Evolutionary conservation across 495 filamentous ascomycete species (phyloP).

Genomic region (Trichoderma reesei): DNA sequence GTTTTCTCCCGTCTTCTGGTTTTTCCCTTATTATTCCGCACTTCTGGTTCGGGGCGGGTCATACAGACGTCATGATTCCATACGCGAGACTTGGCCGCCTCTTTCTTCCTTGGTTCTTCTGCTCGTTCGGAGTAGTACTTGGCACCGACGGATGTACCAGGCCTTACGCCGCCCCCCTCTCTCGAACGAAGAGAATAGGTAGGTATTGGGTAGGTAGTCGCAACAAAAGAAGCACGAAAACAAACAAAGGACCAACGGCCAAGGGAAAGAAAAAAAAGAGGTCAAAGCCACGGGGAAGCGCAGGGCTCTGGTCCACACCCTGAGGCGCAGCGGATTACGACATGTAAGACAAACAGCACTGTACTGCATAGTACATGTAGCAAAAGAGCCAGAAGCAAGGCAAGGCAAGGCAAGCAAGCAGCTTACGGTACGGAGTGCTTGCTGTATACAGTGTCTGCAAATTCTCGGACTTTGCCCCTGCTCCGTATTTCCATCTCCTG

Average conservation of each 20-base stretch:
- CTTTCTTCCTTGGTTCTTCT: neutral
- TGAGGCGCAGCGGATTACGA: slow-evolving; percentile 9
- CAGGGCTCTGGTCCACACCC: neutral
- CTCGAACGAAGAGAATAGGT: no score
- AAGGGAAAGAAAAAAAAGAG: neutral
- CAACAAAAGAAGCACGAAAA: neutral
- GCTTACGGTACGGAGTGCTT: no score
- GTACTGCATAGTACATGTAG: no score
- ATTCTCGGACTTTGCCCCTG: no score
- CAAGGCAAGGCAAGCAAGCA: no score
- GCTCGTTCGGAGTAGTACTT: no score
- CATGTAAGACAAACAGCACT: slow-evolving; percentile 5
- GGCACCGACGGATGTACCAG: no score
- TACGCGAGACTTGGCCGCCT: neutral
- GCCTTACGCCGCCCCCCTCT: no score
- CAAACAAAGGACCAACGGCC: neutral
- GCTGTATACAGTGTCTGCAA: neutral
- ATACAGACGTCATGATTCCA: neutral
- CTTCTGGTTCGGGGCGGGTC: neutral
- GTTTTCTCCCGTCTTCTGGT: no score
- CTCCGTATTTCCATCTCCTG: neutral
- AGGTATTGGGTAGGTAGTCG: no score
- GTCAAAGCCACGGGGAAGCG: slow-evolving; percentile 5
- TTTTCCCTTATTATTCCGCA: no score
- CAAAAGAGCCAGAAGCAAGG: no score